Base-by-base conservation (phyloP, 495 filamentous ascomycete species). In the Neurospora sp. region DNA sequence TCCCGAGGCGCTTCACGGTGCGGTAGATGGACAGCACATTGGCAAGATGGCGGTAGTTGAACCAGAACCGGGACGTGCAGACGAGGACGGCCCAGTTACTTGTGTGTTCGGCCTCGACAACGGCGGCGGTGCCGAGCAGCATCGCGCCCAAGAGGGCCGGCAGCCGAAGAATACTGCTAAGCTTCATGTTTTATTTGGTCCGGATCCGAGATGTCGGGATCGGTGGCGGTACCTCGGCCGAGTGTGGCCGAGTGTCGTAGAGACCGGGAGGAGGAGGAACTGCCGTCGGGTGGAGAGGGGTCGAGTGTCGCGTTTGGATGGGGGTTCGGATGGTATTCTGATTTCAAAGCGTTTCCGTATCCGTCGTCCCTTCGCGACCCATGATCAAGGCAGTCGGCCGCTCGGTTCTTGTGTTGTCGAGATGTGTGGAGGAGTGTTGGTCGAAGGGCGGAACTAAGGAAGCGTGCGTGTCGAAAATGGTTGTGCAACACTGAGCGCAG, bases 1-100 rank as follows among this genome's bases (percentile, higher is more conserved):
- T 99, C 69, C 96, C 96, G 48, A 99, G 90, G 22, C 96, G 92
- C 84, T 99, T 99, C 71, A 99, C 96, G 76, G 96, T 98, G 77
- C 96, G 93, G 85, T 99, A 99, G 70, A 99, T 89, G 69, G 96
- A 98, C 69, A 99, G 90, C 69, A 97, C 94, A 85, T 99, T 99
- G 79, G 96, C 95, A 44, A 99, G 90, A 79, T 99, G 96, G 53
- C 96, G 92, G 84, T 99, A 99, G 84, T 99, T 99, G 89, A 99
- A 99, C 96, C 96, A 99, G 86, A 99, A 99, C 72, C 96, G 91
- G 9, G 96, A 98, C n/a, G 96, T 99, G 66, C 91, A 94, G 42
- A 99, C 96, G 9, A 99, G 90, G 68, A 99, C 96, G 3, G 96
- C 96, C 96, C 96, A 99, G 81, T 99, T 99, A 75, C 92, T 97